Evolutionary conservation across 106 monocot genomes (phyloP), one percentile per base, ranked within the genome.

Genomic region (Dendrobium catenatum): DNA sequence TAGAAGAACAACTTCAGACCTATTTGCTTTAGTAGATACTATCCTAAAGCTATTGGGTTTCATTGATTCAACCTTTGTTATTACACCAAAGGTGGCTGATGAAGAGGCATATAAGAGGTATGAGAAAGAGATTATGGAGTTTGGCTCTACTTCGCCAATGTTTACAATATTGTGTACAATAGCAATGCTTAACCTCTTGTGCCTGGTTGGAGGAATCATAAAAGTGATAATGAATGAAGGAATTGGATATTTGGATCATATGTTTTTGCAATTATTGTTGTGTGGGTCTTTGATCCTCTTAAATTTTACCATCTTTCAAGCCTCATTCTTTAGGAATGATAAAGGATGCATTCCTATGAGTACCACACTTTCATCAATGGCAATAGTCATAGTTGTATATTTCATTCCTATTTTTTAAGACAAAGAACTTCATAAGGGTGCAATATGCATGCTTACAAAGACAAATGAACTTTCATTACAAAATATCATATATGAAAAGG

Each of bases 281-380:
- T 92, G 87, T 72, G 87, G 81, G 18, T 17, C 58, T 47, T n/a
- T 92, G 76, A 86, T 85, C 13, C 42, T 85, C 1, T 73, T 89
- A 37, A 86, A 92, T 85, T 27, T 87, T 8, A 90, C 92, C 9
- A 49, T 92, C 18, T 95, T 87, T 41, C 18, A 77, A 70, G 95
- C 87, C 11, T 47, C 92, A 46, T 90, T 95, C 79, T 68, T 92
- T 2, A 81, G 95, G 82, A 92, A 80, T 33, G 95, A 95, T 44
- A 73, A 66, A 11, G 92, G 95, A 0, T 79, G 84, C 10, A 80
- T 95, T 77, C 88, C 85, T 17, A 48, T 73, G 26, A 26, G 77
- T 0, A 82, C 82, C 42, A 84, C 88, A n/a, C 9, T 91, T 6
- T 72, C 81, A 42, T 86, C 92, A 6, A 19, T 88, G 82, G 49